Evolutionary conservation across 2,329 filamentous ascomycete species (phyloP).

Genomic region (Diplocarpon rosae): DNA sequence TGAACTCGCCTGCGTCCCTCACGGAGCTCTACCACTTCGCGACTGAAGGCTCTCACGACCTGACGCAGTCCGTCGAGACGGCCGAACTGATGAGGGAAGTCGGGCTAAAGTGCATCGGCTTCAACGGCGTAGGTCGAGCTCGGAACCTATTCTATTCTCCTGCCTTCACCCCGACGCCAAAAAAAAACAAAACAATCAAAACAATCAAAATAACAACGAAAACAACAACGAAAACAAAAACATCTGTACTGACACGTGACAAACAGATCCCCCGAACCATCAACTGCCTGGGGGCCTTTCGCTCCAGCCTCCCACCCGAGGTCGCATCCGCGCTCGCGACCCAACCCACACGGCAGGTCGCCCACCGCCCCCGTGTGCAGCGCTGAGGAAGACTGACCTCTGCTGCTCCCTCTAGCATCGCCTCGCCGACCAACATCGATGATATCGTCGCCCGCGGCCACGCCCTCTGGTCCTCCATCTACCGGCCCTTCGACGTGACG

Average conservation of each 20-base stretch:
- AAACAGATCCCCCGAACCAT: constrained; percentile 62
- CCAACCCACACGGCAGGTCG: constrained; percentile 36
- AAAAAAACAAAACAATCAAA: too few relatives aligned
- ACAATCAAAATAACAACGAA: too few relatives aligned
- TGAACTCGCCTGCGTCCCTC: constrained; percentile 74
- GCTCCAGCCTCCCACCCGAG: constrained; percentile 45
- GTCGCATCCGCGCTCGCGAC: constrained; percentile 44
- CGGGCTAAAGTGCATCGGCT: constrained; percentile 66
- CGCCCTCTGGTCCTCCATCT: constrained; percentile 65
- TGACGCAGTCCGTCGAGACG: constrained; percentile 17
- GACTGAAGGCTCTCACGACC: constrained; percentile 18
- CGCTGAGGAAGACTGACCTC: too few relatives aligned
- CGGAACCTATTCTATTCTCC: constrained; percentile 50
- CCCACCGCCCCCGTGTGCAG: not conserved
- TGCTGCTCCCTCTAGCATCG: constrained; percentile 5
- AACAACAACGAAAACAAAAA: constrained; percentile 29
- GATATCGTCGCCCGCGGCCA: constrained; percentile 47
- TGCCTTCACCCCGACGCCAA: too few relatives aligned
- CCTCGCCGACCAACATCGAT: constrained; percentile 38
- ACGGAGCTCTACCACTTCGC: constrained; percentile 36
- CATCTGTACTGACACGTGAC: constrained; percentile 36
- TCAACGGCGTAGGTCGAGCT: constrained; percentile 45
- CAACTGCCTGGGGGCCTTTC: constrained; percentile 68
- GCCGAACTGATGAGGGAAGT: constrained; percentile 68
- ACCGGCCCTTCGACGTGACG: constrained; percentile 63